Percentiles rank a stretch among this genome's conserved stretches.
Evolutionary conservation across 2,329 filamentous ascomycete genomes (phyloP).

Genomic region (Xylaria sp.): DNA sequence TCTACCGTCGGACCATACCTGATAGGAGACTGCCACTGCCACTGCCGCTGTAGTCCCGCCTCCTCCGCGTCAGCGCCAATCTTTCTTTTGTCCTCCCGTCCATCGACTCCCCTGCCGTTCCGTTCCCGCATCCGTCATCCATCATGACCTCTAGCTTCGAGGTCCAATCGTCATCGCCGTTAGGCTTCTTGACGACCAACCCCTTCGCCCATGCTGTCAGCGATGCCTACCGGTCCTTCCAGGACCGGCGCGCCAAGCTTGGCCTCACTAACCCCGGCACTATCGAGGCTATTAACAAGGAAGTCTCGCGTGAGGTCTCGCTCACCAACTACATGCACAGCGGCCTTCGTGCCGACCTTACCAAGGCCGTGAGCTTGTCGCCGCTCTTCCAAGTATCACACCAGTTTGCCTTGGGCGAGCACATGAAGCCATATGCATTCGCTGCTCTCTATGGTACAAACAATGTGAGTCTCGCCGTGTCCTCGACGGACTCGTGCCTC

Average conservation of each 20-base stretch:
- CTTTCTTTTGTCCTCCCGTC: slow-evolving; percentile 20
- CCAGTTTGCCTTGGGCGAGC: slow-evolving; percentile 91
- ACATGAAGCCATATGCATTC: slow-evolving; percentile 90
- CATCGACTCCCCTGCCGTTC: slow-evolving; percentile 16
- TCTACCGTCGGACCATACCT: too few species aligned
- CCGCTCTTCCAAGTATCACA: slow-evolving; percentile 97
- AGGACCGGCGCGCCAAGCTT: slow-evolving; percentile 78
- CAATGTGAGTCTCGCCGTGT: slow-evolving; percentile 57
- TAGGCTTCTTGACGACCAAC: slow-evolving; percentile 68
- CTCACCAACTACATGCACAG: slow-evolving; percentile 96
- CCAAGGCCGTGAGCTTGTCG: slow-evolving; percentile 89
- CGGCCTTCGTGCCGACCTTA: slow-evolving; percentile 90
- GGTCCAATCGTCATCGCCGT: slow-evolving; percentile 41
- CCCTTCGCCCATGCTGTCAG: slow-evolving; percentile 62
- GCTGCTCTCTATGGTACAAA: slow-evolving; percentile 88
- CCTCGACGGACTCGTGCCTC: neutral
- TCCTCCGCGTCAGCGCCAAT: slow-evolving; percentile 11
- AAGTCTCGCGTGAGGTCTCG: slow-evolving; percentile 94
- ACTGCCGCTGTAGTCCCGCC: slow-evolving; percentile 2
- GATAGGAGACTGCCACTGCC: too few species aligned
- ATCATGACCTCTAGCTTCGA: slow-evolving; percentile 46
- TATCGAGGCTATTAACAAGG: slow-evolving; percentile 80
- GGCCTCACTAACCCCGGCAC: slow-evolving; percentile 89
- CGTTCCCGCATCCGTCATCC: slow-evolving; percentile 21
- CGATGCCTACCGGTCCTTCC: slow-evolving; percentile 76